Conservation (phyloP, 1,284 basidiomycete genomes). For the Sphaerobolus stellatus region DNA sequence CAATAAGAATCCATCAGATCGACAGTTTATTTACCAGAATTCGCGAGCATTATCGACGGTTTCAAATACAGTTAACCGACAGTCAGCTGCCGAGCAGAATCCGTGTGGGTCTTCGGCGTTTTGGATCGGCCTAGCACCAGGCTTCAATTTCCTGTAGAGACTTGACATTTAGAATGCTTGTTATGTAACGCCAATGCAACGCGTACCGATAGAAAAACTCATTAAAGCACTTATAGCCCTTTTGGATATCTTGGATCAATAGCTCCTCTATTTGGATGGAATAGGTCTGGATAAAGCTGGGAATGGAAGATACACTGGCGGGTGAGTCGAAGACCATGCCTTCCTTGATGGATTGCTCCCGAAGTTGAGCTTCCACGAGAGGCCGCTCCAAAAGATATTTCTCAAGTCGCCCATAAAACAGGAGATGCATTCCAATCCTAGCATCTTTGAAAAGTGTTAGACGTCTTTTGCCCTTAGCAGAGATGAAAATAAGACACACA, state of each 20-base stretch:
- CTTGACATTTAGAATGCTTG: not conserved
- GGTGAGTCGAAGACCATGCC: constrained; percentile 55
- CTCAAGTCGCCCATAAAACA: constrained; percentile 63
- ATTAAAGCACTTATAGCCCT: constrained; percentile 71
- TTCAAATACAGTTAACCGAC: constrained; percentile 68
- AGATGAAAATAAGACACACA: constrained; percentile 49
- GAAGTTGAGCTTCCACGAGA: constrained; percentile 58
- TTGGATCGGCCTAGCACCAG: constrained; percentile 65
- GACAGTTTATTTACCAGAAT: constrained; percentile 50
- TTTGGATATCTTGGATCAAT: constrained; percentile 57
- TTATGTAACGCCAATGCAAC: not conserved
- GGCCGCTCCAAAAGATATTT: constrained; percentile 54
- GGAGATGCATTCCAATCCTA: constrained; percentile 70
- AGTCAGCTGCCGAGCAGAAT: constrained; percentile 74
- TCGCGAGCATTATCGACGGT: constrained; percentile 59
- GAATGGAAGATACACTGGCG: constrained; percentile 60
- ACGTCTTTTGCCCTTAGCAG: no score
- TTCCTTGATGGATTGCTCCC: constrained; percentile 65
- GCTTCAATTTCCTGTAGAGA: constrained; percentile 53
- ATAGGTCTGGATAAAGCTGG: constrained; percentile 75
- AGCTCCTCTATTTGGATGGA: constrained; percentile 62
- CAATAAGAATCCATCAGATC: not conserved
- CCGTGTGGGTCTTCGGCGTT: constrained; percentile 51
- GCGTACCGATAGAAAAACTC: constrained; percentile 71
- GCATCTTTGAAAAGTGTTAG: constrained; percentile 22